A percentile compares a stretch with the other conserved stretches of the same genome.
These are phyloP conservation scores for Candida ficus DNA, from an alignment of 805 yeast species.

Conservation along the genomic window DNA sequence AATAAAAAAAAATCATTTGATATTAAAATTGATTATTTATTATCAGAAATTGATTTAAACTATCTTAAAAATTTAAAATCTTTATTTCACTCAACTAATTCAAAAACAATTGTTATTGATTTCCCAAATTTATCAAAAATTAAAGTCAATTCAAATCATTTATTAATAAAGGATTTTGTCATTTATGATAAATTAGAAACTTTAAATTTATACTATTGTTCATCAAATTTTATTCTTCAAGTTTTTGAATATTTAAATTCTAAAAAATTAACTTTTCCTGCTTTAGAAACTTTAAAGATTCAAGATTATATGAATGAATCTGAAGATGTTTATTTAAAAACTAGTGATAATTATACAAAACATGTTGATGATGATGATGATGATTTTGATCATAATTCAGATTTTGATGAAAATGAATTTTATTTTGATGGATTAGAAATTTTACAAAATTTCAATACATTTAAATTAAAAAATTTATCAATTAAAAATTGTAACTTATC, in stretches of 20 bases:
- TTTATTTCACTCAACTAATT: constrained; percentile 11
- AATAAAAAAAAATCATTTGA: constrained; percentile 6
- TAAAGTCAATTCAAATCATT: constrained; percentile 20
- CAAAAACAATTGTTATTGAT: neutral
- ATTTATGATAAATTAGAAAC: constrained; percentile 11
- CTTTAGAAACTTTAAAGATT: constrained; percentile 15
- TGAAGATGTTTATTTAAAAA: constrained; percentile 20
- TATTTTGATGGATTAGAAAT: constrained; percentile 32
- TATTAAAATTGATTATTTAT: constrained; percentile 11
- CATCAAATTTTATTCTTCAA: constrained; percentile 21
- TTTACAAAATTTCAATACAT: constrained; percentile 15
- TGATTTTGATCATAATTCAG: constrained; percentile 29
- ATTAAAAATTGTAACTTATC: constrained; percentile 23
- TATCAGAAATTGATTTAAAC: constrained; percentile 14
- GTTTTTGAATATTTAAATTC: constrained; percentile 17
- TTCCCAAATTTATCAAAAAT: constrained; percentile 13
- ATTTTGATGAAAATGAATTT: constrained; percentile 30
- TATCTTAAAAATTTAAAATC: constrained; percentile 22
- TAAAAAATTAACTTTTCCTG: constrained; percentile 12
- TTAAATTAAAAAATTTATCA: constrained; percentile 9
- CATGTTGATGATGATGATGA: constrained; percentile 24
- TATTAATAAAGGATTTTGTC: constrained; percentile 9
- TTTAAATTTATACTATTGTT: constrained; percentile 21
- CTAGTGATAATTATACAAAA: constrained; percentile 19
- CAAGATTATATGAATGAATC: constrained; percentile 25